Conservation (phyloP, 257 asterid genomes). For the Penstemon eatonii region DNA sequence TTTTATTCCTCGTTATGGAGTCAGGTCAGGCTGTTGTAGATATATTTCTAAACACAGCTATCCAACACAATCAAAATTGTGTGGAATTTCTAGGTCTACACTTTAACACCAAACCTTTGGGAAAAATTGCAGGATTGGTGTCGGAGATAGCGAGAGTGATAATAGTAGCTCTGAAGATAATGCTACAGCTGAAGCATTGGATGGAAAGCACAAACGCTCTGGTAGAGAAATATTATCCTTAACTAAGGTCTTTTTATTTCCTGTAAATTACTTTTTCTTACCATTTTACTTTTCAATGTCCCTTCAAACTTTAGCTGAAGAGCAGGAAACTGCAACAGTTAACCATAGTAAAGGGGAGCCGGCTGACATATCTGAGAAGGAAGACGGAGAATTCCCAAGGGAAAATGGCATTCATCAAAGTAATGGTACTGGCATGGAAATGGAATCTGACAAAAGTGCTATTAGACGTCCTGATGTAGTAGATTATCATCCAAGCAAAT, state of each 20-base stretch:
- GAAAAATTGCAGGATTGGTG: slow-evolving; percentile 50
- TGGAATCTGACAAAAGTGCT: slow-evolving; percentile 52
- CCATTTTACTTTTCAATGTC: slow-evolving; percentile 16
- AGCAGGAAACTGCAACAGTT: slow-evolving; percentile 34
- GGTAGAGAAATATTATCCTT: slow-evolving; percentile 41
- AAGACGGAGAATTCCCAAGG: slow-evolving; percentile 79
- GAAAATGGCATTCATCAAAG: slow-evolving; percentile 79
- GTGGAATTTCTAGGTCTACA: slow-evolving; percentile 1
- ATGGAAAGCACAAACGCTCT: slow-evolving; percentile 44
- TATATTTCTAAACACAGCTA: neutral
- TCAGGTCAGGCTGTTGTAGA: neutral
- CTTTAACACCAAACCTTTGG: slow-evolving; percentile 1
- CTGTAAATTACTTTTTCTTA: neutral
- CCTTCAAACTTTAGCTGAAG: slow-evolving; percentile 35
- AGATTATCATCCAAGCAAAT: slow-evolving; percentile 73
- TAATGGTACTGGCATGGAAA: slow-evolving; percentile 56
- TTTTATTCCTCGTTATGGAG: neutral
- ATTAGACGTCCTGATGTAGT: slow-evolving; percentile 72
- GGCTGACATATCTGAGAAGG: slow-evolving; percentile 58
- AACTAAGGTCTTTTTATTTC: slow-evolving; percentile 20
- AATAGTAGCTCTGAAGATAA: slow-evolving; percentile 57
- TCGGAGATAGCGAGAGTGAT: slow-evolving; percentile 59
- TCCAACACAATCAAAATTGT: neutral
- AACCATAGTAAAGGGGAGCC: slow-evolving; percentile 33
- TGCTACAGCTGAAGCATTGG: slow-evolving; percentile 38